Evolutionary conservation across 1,139 yeast genomes (phyloP), one percentile per base, ranked within the genome.

Genomic region (Nakaseomyces nivariensis): DNA sequence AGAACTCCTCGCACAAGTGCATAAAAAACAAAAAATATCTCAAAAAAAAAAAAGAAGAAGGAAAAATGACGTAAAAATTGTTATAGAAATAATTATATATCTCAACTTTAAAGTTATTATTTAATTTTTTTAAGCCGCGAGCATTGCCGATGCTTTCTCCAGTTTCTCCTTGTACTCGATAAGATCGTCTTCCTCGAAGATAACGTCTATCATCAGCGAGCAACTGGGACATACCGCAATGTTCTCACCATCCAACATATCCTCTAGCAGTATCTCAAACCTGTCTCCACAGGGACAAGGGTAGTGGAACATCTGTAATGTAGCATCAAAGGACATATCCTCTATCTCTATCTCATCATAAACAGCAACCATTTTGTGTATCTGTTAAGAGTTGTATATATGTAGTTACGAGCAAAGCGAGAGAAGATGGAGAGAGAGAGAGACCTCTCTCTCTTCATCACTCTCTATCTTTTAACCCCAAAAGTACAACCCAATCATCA

Each of bases 281-380:
- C 82, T 75, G 68, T 94, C 99, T 27, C 98, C 98, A 68, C 98
- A 92, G 0, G 99, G 99, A 72, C 98, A 92, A 4, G 98, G 98
- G 61, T 90, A 92, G 52, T 88, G 85, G 68, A 90, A 88, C 43
- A 87, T 70, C 67, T 84, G 89, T 11, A 87, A 81, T 31, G 73
- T 73, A 4, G 92, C 81, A 66, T 92, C 97, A 67, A 79, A 92
- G 5, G 90, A 82, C 80, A 92, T 89, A 67, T 92, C 98, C 68
- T 92, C 98, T 50, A 92, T 92, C 72, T 92, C 98, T 53, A 92
- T 82, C 66, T 92, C 95, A 67, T 92, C 98, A 69, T 92, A 92
- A 33, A 33, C 36, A 36, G 86, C 77, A 22, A 83, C 72, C 75
- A 67, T 17, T 17, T 66, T 9, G n/a, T n/a, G n/a, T n/a, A n/a